Conservation (phyloP, 2,329 filamentous ascomycete genomes). For the Colletotrichum orchidophilum region DNA sequence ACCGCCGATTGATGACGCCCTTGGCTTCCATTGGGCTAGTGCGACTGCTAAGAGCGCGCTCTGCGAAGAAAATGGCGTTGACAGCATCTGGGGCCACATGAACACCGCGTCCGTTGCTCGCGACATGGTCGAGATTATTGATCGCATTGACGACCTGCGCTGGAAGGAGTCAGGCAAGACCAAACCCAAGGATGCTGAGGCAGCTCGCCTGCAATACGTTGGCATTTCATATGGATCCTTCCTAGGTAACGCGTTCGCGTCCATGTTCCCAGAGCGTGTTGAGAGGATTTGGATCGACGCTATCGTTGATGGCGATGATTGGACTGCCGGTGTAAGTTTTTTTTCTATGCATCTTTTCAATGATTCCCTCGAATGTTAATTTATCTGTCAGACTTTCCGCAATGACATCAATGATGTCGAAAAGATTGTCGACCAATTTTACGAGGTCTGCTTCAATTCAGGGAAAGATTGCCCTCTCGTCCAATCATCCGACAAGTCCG, state of each 20-base stretch:
- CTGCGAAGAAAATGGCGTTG: not conserved
- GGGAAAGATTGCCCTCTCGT: not conserved
- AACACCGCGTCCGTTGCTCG: not conserved
- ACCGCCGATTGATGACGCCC: not conserved
- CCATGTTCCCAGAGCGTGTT: not conserved
- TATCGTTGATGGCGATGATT: not conserved
- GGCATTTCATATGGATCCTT: not conserved
- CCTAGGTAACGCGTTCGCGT: not conserved
- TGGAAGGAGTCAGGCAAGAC: not conserved
- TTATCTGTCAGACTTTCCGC: not conserved
- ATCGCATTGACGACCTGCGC: not conserved
- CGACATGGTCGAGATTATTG: not conserved
- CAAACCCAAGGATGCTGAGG: not conserved
- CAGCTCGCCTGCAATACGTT: not conserved
- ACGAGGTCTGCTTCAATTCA: not conserved
- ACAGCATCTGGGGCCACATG: not conserved
- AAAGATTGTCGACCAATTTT: not conserved
- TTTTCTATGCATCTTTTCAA: no score
- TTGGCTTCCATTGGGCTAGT: not conserved
- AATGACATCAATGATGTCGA: not conserved
- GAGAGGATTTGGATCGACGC: not conserved
- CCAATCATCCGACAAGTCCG: not conserved
- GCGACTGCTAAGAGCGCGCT: not conserved
- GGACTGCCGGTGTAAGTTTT: not conserved
- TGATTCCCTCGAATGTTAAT: not conserved